phyloP scores from a whole-genome alignment of 75 land plant species.

The Chamaecyparis obtusa region DNA sequence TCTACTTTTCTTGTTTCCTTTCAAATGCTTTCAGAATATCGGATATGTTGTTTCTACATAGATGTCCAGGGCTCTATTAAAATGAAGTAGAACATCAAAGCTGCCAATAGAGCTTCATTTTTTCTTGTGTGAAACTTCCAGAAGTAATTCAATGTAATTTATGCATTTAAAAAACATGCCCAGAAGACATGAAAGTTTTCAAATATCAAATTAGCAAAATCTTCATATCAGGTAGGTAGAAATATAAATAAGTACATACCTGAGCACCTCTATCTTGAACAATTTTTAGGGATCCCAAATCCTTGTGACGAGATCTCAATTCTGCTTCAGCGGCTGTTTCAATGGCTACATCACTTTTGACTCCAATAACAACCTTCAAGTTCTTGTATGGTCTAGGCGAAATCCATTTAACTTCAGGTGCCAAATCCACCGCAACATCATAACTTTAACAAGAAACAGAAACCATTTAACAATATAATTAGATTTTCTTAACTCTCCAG shows the following conservation, averaged over 20 bases:
- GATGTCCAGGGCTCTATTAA: neutral
- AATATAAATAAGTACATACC: conserved; percentile 38
- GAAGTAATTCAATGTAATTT: neutral
- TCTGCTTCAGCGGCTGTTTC: conserved; percentile 72
- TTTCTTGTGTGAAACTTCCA: neutral
- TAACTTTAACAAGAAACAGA: conserved; percentile 46
- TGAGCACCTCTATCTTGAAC: conserved; percentile 71
- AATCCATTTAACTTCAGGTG: conserved; percentile 82
- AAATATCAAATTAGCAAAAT: neutral
- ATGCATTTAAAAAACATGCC: neutral
- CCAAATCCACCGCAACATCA: conserved; percentile 88
- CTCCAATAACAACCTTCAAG: conserved; percentile 73
- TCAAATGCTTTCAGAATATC: neutral
- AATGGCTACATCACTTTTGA: conserved; percentile 50
- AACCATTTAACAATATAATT: neutral
- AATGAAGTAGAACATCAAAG: neutral
- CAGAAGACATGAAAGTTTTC: conserved; percentile 1
- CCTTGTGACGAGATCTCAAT: conserved; percentile 73
- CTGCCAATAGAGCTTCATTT: neutral
- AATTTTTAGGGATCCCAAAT: conserved; percentile 66
- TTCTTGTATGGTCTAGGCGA: conserved; percentile 75
- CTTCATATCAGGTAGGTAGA: neutral
- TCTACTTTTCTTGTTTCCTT: conserved; percentile 3
- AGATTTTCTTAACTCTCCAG: neutral
- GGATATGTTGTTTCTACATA: neutral